Conservation (phyloP, 148 eudicot species). For the Rhododendron henanense region DNA sequence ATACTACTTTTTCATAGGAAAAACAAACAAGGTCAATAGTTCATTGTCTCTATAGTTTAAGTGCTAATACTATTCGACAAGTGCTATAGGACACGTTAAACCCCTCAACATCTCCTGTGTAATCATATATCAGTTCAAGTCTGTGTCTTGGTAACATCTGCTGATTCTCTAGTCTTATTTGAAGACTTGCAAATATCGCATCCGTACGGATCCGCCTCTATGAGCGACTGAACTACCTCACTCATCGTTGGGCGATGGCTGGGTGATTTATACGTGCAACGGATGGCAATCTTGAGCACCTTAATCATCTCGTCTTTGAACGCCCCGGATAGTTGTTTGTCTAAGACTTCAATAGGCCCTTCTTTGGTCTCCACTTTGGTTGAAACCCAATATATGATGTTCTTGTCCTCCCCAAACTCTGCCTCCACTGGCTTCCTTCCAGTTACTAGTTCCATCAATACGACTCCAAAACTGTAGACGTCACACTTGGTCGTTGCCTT, state of each 20-base stretch:
- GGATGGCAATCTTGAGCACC: conserved; percentile 68
- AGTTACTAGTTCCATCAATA: conserved; percentile 83
- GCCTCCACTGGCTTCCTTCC: conserved; percentile 88
- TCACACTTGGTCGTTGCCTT: conserved; percentile 92
- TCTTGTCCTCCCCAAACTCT: conserved; percentile 91
- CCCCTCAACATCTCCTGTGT: conserved; percentile 15
- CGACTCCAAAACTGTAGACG: conserved; percentile 97
- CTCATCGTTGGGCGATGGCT: conserved; percentile 78
- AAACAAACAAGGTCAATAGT: conserved; percentile 13
- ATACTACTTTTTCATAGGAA: neutral
- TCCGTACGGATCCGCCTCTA: conserved; percentile 70
- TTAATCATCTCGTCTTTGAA: conserved; percentile 68
- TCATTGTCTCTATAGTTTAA: conserved; percentile 14
- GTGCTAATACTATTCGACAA: conserved; percentile 35
- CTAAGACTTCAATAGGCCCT: conserved; percentile 68
- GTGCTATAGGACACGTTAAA: conserved; percentile 35
- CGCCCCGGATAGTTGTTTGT: conserved; percentile 47
- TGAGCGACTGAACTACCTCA: conserved; percentile 71
- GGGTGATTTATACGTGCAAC: conserved; percentile 60
- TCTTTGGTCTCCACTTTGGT: conserved; percentile 75
- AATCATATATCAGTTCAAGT: conserved; percentile 30
- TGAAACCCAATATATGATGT: conserved; percentile 81
- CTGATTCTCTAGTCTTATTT: conserved; percentile 45
- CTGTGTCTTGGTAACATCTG: conserved; percentile 27
- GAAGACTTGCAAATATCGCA: conserved; percentile 49